Conservation (phyloP, 305 asterid species). For the Plantago coronopus region DNA sequence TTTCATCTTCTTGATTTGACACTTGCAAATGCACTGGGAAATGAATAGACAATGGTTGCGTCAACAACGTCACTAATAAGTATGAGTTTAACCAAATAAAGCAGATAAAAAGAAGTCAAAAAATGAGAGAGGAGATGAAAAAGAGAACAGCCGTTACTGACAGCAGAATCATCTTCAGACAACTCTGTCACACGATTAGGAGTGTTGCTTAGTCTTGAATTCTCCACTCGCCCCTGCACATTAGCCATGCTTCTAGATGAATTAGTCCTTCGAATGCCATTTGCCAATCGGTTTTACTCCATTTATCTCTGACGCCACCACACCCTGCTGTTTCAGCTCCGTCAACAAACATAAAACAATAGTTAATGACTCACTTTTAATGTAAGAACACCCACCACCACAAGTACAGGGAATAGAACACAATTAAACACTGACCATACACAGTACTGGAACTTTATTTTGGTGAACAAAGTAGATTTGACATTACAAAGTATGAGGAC, state of each 20-base stretch:
- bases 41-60: slow-evolving; percentile 12
- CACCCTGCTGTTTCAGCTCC: slow-evolving; percentile 49
- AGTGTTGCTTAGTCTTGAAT: slow-evolving; percentile 24
- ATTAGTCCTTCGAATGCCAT: slow-evolving; percentile 27
- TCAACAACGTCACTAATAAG: slow-evolving; percentile 17
- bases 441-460: too few species aligned
- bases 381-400: slow-evolving; percentile 1
- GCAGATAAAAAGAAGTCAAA: slow-evolving; percentile 15
- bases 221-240: slow-evolving; percentile 26
- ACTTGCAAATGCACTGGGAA: slow-evolving; percentile 53
- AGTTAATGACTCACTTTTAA: slow-evolving; percentile 6
- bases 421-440: too few species aligned
- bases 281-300: slow-evolving; percentile 33
- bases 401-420: too few species aligned
- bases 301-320: slow-evolving; percentile 24
- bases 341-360: slow-evolving; percentile 20
- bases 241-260: slow-evolving; percentile 37
- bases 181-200: slow-evolving; percentile 41
- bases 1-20: slow-evolving; percentile 60
- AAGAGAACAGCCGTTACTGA: slow-evolving; percentile 30
- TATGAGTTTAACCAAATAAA: slow-evolving; percentile 10
- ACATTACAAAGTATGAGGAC: slow-evolving; percentile 11
- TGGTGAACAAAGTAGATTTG: background rate
- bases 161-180: slow-evolving; percentile 83
- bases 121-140: too few species aligned